These are phyloP conservation scores for Geotrichum cucujoidarum DNA, from an alignment of 1,139 yeast genomes.

Conservation along the genomic window DNA sequence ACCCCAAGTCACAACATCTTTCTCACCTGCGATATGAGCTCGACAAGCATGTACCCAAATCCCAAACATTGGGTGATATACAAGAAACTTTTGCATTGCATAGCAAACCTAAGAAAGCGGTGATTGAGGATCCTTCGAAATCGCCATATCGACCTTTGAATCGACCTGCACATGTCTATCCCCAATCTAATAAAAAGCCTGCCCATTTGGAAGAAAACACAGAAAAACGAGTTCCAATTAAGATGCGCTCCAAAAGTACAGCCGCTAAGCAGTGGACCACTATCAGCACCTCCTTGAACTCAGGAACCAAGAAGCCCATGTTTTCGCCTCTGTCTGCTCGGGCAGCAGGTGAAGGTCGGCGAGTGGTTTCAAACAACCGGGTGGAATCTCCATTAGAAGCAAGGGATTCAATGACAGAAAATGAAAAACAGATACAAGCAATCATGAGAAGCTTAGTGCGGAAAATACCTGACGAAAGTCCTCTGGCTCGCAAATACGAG, in stretches of 20 bases:
- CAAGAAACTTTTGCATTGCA: too few relatives aligned
- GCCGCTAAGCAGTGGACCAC: constrained; percentile 18
- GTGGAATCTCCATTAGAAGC: background rate
- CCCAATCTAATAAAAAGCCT: constrained; percentile 8
- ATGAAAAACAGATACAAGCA: constrained; percentile 22
- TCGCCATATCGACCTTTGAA: constrained; percentile 16
- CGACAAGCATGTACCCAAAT: background rate
- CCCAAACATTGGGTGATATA: constrained; percentile 10
- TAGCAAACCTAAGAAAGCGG: constrained; percentile 50
- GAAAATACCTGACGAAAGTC: constrained; percentile 22
- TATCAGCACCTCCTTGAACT: constrained; percentile 9
- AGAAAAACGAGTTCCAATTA: background rate
- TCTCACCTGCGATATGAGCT: background rate
- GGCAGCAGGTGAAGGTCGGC: background rate
- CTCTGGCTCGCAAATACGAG: constrained; percentile 10
- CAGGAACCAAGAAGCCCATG: constrained; percentile 9
- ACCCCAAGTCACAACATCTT: too few relatives aligned
- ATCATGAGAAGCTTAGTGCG: constrained; percentile 24
- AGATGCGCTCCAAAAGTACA: constrained; percentile 15
- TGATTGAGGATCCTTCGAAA: constrained; percentile 1
- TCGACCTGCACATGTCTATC: constrained; percentile 16
- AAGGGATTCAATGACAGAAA: constrained; percentile 3
- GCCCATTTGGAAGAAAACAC: constrained; percentile 1
- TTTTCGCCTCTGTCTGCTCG: constrained; percentile 16
- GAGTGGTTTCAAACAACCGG: background rate